Base-by-base conservation (phyloP, 2,329 filamentous ascomycete genomes). In the Elsinoe fawcettii region DNA sequence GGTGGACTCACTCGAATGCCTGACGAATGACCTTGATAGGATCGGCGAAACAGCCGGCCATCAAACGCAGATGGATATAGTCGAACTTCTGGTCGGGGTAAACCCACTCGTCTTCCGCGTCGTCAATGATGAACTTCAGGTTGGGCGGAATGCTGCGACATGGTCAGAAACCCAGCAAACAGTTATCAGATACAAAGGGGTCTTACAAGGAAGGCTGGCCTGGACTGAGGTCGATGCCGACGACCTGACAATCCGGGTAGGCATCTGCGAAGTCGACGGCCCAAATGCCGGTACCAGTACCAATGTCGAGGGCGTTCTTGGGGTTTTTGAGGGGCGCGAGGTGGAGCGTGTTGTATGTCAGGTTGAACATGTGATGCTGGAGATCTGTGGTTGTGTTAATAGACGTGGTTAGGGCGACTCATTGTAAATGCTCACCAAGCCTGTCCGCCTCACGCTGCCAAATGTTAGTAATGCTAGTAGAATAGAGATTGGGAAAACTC, bases 81-180 rank as follows among this genome's bases (percentile, higher is more conserved):
- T 85, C 81, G 64, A 80, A 83, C 12, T 66, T 67, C 55, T 77
- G 71, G 3, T 73, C 68, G 30, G 54, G 54, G 51, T 78, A 80
- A 23, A 75, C 67, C 83, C 83, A 86, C 7, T 80, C 74, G 47
- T 79, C 74, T 61, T 84, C 80, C 53, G 78, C 77, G 64, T 86
- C 82, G 63, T 86, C 83, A 8, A 86, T 75, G 58, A 83, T 72
- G 69, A 85, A 85, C 6, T 73, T 74, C n/a, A 81, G 74, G 64
- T 85, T 85, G 9, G 78, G 75, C 14, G 81, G 83, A 11, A 84
- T 74, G 64, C 76, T 75, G 46, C 3, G 0, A 20, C 3, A 51
- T 11, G 5, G 30, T 44, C 55, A 16, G 7, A 49, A 58, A 36
- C 63, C 51, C 56, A 59, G 22, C 11, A 18, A 20, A 14, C 9